phyloP scores from a whole-genome alignment of 805 yeast species.

The Torulaspora maleeae region DNA sequence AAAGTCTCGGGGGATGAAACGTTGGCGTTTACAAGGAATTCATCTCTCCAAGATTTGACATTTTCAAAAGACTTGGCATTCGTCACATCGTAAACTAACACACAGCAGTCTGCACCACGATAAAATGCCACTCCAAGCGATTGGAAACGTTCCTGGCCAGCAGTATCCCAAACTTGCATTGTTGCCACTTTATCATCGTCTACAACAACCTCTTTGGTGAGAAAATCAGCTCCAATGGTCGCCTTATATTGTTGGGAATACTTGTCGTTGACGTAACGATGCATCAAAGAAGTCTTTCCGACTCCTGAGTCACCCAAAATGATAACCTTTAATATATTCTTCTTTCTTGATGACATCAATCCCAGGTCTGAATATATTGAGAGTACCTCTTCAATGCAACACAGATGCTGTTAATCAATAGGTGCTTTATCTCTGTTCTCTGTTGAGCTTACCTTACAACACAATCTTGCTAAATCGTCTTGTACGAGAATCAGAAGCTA shows the following conservation, averaged over 20 bases:
- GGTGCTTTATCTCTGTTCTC: neutral
- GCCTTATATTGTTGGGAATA: constrained; percentile 95
- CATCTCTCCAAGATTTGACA: constrained; percentile 90
- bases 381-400: neutral
- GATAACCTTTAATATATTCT: constrained; percentile 77
- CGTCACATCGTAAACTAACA: constrained; percentile 90
- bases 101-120: constrained; percentile 98
- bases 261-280: constrained; percentile 91
- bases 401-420: neutral
- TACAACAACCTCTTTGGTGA: constrained; percentile 81
- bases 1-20: constrained; percentile 90
- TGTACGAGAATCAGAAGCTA: neutral
- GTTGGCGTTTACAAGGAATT: constrained; percentile 88
- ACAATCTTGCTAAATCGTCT: neutral
- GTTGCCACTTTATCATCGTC: constrained; percentile 59
- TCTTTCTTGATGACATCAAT: constrained; percentile 48
- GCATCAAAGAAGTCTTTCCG: constrained; percentile 96
- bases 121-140: constrained; percentile 95
- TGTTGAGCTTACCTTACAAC: constrained; percentile 2
- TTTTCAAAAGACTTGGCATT: constrained; percentile 90
- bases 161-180: constrained; percentile 93
- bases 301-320: constrained; percentile 96
- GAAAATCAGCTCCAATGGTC: constrained; percentile 95
- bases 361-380: neutral
- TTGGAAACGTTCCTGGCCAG: constrained; percentile 98